Base-by-base conservation (phyloP, 2,329 filamentous ascomycete species). In the Neopestalotiopsis sp. region DNA sequence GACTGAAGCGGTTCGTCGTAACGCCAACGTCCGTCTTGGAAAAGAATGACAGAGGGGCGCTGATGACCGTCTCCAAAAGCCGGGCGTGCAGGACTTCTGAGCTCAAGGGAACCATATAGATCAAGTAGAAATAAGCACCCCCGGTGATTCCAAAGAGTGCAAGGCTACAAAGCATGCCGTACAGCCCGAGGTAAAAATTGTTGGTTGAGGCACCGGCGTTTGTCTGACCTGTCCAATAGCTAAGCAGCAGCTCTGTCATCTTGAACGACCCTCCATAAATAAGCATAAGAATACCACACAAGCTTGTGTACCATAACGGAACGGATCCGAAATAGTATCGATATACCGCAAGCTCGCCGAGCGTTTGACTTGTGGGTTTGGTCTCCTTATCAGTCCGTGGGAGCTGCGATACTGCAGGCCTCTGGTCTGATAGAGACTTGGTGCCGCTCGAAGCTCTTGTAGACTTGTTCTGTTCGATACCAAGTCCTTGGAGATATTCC, bases 1-100 rank as follows among this genome's bases (percentile, higher is more conserved):
- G 66, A 28, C 66, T 68, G 66, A 68, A 68, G n/a, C 66, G 56
- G 57, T 61, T 59, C 17, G 53, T 61, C 5, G 56, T 67, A 14
- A 58, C 53, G 30, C 66, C 66, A 40, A 45, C 40, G 49, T 67
- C 66, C 9, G 40, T 62, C 12, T 28, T 61, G 17, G 28, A 53
- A 20, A 67, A 67, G 38, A 67, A 67, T 5, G 34, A 24, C 14
- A 40, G 24, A 7, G 66, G 66, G 12, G 66, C 66, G 4, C n/a
- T n/a, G 14, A 58, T 58, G n/a, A 38, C 61, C 17, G 34, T 17
- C 9, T 34, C 17, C 57, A 69, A 32, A 17, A 61, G 38, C 17
- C 61, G 40, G 6, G 63, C 24, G n/a, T 68, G 68, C 38, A 70
- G 53, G 24, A 61, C 66, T 13, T 66, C 67, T 38, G 66, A 64